Conservation (phyloP, 352 stramenopile genomes). For the Pythium insidiosum region DNA sequence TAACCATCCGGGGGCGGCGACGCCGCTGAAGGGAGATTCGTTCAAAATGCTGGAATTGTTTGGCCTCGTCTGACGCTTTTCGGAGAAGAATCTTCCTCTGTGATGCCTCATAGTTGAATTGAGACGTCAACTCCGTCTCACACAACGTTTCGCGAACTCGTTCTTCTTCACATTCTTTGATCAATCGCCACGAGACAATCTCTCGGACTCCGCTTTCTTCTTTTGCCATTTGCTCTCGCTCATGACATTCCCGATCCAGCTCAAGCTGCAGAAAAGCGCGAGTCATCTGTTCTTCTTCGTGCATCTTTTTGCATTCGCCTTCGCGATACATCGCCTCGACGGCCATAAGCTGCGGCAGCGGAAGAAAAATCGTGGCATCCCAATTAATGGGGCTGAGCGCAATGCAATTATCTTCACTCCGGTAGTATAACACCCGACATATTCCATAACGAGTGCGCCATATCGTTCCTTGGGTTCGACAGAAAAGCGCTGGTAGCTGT, state of each 20-base stretch:
- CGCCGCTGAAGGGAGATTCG: constrained; percentile 25
- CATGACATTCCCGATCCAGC: constrained; percentile 8
- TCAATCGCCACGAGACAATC: constrained; percentile 29
- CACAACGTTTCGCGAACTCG: constrained; percentile 21
- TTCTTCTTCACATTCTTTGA: constrained; percentile 30
- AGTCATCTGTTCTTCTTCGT: constrained; percentile 21
- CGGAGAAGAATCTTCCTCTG: constrained; percentile 12
- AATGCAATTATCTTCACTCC: constrained; percentile 40
- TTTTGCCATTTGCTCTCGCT: constrained; percentile 24
- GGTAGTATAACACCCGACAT: constrained; percentile 35
- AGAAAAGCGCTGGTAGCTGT: constrained; percentile 33
- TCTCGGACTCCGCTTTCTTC: constrained; percentile 32
- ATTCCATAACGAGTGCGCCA: constrained; percentile 42
- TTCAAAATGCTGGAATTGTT: constrained; percentile 17
- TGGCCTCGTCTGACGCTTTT: constrained; percentile 25
- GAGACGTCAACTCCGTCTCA: constrained; percentile 27
- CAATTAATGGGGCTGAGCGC: constrained; percentile 34
- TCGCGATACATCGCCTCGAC: constrained; percentile 38
- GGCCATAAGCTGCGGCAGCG: constrained; percentile 28
- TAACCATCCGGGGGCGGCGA: constrained; percentile 1
- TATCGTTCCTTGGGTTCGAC: constrained; percentile 22
- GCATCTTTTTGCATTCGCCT: constrained; percentile 37
- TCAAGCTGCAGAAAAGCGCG: constrained; percentile 20
- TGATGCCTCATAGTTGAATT: constrained; percentile 44
- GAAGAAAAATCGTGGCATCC: constrained; percentile 45